These are phyloP conservation scores for Fusarium sp. DNA, from an alignment of 2,329 filamentous ascomycete genomes.

Conservation along the genomic window DNA sequence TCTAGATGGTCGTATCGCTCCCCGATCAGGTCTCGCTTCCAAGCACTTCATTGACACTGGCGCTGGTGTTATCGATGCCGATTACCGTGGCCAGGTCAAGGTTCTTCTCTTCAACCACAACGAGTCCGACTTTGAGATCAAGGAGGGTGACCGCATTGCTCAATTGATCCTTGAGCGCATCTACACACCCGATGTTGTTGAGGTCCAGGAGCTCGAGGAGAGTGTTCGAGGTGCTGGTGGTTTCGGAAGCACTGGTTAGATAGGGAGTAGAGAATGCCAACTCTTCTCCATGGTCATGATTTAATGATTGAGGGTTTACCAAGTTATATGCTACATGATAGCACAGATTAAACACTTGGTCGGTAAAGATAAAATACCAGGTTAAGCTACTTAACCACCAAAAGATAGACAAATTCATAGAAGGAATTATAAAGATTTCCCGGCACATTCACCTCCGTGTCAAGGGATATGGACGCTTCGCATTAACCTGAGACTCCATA, in stretches of 20 bases:
- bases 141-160: slow-evolving; percentile 89
- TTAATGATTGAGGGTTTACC: slow-evolving; percentile 20
- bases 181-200: slow-evolving; percentile 90
- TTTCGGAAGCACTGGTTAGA: slow-evolving; percentile 84
- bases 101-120: slow-evolving; percentile 94
- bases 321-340: neutral
- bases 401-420: neutral
- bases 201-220: slow-evolving; percentile 88
- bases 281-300: slow-evolving; percentile 14
- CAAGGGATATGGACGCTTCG: neutral
- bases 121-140: slow-evolving; percentile 83
- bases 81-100: slow-evolving; percentile 95
- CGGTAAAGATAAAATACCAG: neutral
- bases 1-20: slow-evolving; percentile 87
- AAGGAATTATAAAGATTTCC: neutral
- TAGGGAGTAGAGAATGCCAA: neutral
- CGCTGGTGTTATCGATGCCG: slow-evolving; percentile 96
- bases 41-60: slow-evolving; percentile 98
- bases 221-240: slow-evolving; percentile 91
- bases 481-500: neutral
- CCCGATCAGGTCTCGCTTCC: slow-evolving; percentile 87
- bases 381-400: neutral
- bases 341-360: neutral
- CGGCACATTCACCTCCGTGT: neutral
- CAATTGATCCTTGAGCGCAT: slow-evolving; percentile 96